Conservation (phyloP, 2,329 filamentous ascomycete genomes). For the Paecilomyces sp. region DNA sequence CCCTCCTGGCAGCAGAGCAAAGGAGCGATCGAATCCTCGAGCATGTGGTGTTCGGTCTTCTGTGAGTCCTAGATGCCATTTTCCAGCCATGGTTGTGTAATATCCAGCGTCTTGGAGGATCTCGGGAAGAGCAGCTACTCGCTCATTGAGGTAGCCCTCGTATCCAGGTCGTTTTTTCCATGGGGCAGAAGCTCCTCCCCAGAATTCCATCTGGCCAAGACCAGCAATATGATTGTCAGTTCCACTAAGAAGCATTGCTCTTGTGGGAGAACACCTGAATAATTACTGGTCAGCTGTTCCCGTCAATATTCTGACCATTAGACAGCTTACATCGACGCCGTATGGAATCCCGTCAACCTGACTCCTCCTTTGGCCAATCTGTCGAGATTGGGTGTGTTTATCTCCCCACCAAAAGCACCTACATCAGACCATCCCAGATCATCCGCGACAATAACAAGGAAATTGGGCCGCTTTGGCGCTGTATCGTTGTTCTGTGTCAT, state of each 20-base stretch:
- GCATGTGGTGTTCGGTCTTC: slow-evolving; percentile 50
- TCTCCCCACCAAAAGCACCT: slow-evolving; percentile 21
- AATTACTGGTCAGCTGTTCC: not conserved
- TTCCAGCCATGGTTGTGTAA: slow-evolving; percentile 54
- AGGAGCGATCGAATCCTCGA: slow-evolving; percentile 54
- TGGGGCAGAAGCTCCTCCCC: slow-evolving; percentile 47
- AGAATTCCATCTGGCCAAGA: slow-evolving; percentile 45
- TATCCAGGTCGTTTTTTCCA: slow-evolving; percentile 51
- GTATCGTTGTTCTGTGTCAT: not conserved
- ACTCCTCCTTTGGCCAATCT: slow-evolving; percentile 5
- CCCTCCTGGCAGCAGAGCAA: slow-evolving; percentile 55
- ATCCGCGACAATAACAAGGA: slow-evolving; percentile 13
- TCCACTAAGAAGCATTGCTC: slow-evolving; percentile 61
- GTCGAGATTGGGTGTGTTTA: slow-evolving; percentile 19
- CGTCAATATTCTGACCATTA: not conserved
- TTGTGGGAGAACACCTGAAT: slow-evolving; percentile 37
- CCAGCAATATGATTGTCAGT: slow-evolving; percentile 52
- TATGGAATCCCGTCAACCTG: not conserved
- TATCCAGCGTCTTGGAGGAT: slow-evolving; percentile 53
- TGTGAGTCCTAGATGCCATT: slow-evolving; percentile 58
- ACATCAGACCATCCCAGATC: slow-evolving; percentile 24
- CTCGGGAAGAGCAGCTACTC: slow-evolving; percentile 53
- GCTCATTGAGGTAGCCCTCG: slow-evolving; percentile 57
- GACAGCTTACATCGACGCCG: not conserved
- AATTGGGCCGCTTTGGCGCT: slow-evolving; percentile 1